Conservation (phyloP, 225 moss, liverwort and hornwort species). For the Pseudoscleropodium purum region DNA sequence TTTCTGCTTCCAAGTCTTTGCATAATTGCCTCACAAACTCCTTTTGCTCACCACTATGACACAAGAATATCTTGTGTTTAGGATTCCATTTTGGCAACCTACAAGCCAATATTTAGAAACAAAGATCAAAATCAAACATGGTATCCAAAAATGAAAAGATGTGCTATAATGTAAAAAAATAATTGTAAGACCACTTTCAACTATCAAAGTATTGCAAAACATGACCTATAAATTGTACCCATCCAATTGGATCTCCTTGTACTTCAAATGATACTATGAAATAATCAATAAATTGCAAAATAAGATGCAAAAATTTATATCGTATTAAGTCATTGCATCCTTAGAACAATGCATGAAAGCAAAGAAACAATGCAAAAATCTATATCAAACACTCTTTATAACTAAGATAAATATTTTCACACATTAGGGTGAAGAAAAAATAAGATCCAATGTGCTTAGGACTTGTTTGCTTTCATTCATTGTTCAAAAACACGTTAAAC, state of each 20-base stretch:
- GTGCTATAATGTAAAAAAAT: too few species aligned
- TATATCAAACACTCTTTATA: fast-evolving
- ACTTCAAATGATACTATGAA: too few species aligned
- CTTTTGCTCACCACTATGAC: background rate
- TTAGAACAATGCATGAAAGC: too few species aligned
- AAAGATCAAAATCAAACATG: background rate
- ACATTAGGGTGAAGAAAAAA: background rate
- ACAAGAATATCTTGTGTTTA: background rate
- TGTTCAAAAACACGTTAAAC: background rate
- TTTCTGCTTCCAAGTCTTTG: background rate
- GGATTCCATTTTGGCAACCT: background rate
- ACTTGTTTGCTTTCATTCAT: background rate
- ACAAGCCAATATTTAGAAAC: background rate
- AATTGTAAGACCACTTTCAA: background rate
- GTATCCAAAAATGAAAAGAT: too few species aligned
- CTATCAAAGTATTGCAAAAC: background rate
- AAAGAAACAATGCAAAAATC: background rate
- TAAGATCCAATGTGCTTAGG: background rate
- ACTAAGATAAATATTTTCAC: background rate
- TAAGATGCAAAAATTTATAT: too few species aligned
- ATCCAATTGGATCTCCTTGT: background rate
- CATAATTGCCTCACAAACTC: background rate
- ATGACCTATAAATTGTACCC: background rate
- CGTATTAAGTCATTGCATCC: too few species aligned
- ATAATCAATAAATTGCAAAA: too few species aligned